Base-by-base conservation (phyloP, 768 basidiomycete species). In the Cyclocybe aegerita region DNA sequence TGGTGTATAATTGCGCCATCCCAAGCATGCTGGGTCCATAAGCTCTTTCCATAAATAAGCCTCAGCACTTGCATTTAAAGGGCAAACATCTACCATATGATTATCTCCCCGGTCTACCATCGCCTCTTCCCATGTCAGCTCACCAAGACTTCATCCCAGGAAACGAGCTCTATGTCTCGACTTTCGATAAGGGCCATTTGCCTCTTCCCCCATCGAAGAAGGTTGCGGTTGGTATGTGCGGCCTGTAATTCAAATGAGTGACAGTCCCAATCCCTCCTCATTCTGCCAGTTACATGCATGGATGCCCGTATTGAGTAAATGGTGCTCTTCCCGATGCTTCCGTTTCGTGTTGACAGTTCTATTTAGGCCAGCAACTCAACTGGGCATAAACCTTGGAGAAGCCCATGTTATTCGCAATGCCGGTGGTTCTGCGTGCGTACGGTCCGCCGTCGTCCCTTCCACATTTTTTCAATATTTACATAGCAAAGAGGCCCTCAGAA, bases 361-460 rank as follows among this genome's bases (percentile, higher is more conserved):
- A 23, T 51, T 8, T 58, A 85, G 83, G 59, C 80, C 81, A 29
- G 78, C 77, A 34, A 70, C 76, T 9, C 77, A 82, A 41, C 74
- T 87, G 14, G 85, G 83, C 11, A 71, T 86, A 46, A 68, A 81
- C 12, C 75, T 85, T 32, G 87, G 87, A 39, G 85, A 86, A 43
- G 83, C 85, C 2, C 85, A 87, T 65, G 71, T 88, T 44, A 86
- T 88, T 53, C 76, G 87, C 15, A 90, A 88, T 63, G 86, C 83
- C n/a, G 86, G 86, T 29, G 83, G 85, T 16, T 62, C 69, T 52
- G 83, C 78, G 84, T 85, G 65, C 30, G 81, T 75, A 1, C 6
- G 37, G 15, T 31, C 7, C 9, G 36, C 34, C 30, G 2, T 52
- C 29, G 33, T 23, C 33, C 15, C 4, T 39, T 36, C 10, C 9